These are phyloP conservation scores for Clitoria ternatea DNA, from an alignment of 306 rosid species.

Conservation along the genomic window DNA sequence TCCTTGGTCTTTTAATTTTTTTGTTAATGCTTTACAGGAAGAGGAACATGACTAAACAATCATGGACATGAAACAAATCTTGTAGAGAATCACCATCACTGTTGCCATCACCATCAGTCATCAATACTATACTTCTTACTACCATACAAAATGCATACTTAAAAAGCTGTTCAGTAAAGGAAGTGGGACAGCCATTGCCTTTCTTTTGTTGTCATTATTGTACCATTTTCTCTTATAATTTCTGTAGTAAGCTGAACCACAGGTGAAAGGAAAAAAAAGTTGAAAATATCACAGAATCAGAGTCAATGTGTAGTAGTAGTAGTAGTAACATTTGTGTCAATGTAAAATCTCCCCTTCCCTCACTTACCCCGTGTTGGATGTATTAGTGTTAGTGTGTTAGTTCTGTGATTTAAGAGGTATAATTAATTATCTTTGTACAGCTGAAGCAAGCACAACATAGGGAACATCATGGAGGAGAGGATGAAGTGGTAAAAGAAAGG, in stretches of 20 bases:
- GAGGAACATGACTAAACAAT: conserved; percentile 40
- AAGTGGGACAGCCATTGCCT: conserved; percentile 63
- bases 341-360: conserved; percentile 39
- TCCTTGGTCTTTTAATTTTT: conserved; percentile 12
- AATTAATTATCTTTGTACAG: conserved; percentile 53
- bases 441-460: too few relatives aligned
- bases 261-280: too few relatives aligned
- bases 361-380: conserved; percentile 24
- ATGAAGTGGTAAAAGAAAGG: conserved; percentile 19
- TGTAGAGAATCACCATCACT: conserved; percentile 65
- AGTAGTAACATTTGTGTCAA: too few relatives aligned
- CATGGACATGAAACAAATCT: conserved; percentile 24
- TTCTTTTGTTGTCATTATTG: conserved; percentile 46
- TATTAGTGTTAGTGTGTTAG: conserved; percentile 40
- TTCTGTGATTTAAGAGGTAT: conserved; percentile 37
- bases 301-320: conserved; percentile 38
- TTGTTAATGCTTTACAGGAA: conserved; percentile 42
- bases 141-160: conserved; percentile 85
- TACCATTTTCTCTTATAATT: conserved; percentile 49
- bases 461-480: too few relatives aligned
- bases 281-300: conserved; percentile 38
- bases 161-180: conserved; percentile 55
- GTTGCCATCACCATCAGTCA: conserved; percentile 25
- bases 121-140: conserved; percentile 68
- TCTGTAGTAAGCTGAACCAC: conserved; percentile 76